A percentile compares a stretch with the other conserved stretches of the same genome.
Evolutionary conservation across 1,284 basidiomycete genomes (phyloP).

Genomic region (Ustilago esculenta): DNA sequence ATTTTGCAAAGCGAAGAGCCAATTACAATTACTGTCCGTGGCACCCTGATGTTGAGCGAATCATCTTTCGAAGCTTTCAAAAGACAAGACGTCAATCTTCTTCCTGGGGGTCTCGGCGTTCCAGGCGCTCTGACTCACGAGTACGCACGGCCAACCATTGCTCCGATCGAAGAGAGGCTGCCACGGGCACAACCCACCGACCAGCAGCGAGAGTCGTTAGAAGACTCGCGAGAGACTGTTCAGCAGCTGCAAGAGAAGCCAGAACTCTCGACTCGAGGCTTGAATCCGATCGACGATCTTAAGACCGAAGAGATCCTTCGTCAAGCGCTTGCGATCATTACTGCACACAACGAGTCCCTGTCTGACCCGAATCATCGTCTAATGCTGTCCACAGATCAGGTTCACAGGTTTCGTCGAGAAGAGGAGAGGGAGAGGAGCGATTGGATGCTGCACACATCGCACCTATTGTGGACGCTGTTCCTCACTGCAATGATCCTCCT

Average conservation of each 20-base stretch:
- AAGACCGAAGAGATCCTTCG: constrained; percentile 15
- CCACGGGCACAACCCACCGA: not conserved
- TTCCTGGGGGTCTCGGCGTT: constrained; percentile 13
- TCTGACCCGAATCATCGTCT: not conserved
- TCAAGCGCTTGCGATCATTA: constrained; percentile 31
- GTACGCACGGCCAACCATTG: not conserved
- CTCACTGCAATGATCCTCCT: constrained; percentile 22
- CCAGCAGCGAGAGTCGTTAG: constrained; percentile 14
- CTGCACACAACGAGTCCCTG: constrained; percentile 22
- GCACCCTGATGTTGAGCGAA: not conserved
- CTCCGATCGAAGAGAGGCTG: not conserved
- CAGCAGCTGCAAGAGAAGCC: not conserved
- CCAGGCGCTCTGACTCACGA: constrained; percentile 5
- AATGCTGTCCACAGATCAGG: not conserved
- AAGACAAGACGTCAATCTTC: not conserved
- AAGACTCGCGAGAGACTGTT: constrained; percentile 27
- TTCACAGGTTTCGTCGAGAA: no score
- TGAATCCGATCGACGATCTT: not conserved
- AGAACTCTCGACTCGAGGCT: not conserved
- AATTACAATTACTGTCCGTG: constrained; percentile 10
- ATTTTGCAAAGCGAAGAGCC: constrained; percentile 26
- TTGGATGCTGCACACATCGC: constrained; percentile 16
- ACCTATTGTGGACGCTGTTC: constrained; percentile 35
- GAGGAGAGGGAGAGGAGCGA: not conserved
- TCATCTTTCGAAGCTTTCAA: not conserved